Evolutionary conservation across 108 stramenopile genomes (phyloP).

Genomic region (Cyclotella choctawhatcheeana): DNA sequence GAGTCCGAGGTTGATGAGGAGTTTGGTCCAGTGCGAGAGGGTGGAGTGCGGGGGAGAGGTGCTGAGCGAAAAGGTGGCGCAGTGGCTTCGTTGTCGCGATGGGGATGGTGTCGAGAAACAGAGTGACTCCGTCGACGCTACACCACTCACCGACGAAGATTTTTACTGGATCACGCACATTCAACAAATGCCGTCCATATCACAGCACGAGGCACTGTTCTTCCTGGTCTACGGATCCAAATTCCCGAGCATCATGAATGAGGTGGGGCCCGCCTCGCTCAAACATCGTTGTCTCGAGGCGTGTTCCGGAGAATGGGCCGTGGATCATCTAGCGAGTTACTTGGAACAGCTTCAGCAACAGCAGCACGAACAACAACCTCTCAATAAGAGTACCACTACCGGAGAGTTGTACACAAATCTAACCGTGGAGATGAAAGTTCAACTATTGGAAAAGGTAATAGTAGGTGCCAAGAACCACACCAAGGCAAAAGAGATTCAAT

Average conservation of each 20-base stretch:
- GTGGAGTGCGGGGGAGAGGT: conserved; percentile 23
- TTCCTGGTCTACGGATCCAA: conserved; percentile 35
- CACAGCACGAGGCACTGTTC: conserved; percentile 38
- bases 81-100: conserved; percentile 20
- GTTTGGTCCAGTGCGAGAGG: conserved; percentile 38
- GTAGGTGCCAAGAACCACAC: conserved; percentile 33
- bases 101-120: background rate
- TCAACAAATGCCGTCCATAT: conserved; percentile 39
- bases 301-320: conserved; percentile 12
- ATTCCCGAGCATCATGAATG: conserved; percentile 39
- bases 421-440: conserved; percentile 23
- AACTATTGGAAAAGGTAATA: conserved; percentile 31
- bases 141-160: conserved; percentile 37
- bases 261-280: conserved; percentile 39
- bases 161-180: conserved; percentile 51
- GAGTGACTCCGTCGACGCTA: too few relatives aligned
- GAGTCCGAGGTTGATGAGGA: conserved; percentile 38
- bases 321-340: conserved; percentile 21
- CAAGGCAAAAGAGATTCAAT: too few relatives aligned
- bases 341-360: conserved; percentile 8
- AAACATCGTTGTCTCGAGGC: conserved; percentile 34
- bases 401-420: conserved; percentile 30
- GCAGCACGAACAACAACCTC: too few relatives aligned
- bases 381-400: too few relatives aligned
- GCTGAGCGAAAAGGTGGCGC: conserved; percentile 39